Evolutionary conservation across 1,139 yeast species (phyloP), one percentile per base, ranked within the genome.

Genomic region (Pneumocystis jirovecii): DNA sequence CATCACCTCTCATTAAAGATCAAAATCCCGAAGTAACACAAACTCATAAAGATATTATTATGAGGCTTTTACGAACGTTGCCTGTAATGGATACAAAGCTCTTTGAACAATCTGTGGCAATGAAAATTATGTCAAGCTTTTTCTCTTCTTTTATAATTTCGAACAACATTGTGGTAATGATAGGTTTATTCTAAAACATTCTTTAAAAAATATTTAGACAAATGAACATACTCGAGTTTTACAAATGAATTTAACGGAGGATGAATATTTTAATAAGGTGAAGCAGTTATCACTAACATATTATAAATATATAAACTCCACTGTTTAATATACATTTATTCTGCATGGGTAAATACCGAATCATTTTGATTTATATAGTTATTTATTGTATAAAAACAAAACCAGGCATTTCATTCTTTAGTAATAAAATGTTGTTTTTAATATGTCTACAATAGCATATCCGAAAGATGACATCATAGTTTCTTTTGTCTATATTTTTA

Each of bases 101-200:
- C 15, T 64, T 64, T 19, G 66, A 64, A 50, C 66, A 64, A 34
- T 29, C 60, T 37, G 65, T 64, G 12, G 66, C 66, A 7, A 62
- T 45, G 35, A 50, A 50, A 25, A 50, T 50, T 6, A 50, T 50
- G 57, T 50, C 57, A 10, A 25, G 57, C 17, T 50, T 50, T 50
- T 50, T 29, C 6, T 25, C 57, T 12, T 50, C 57, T 25, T 50
- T 50, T 25, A 50, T 50, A 50, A 21, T 50, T 25, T 50, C 57
- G 10, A 50, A 25, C 6, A 50, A 50, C n/a, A 50, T 50, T 50
- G 21, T 50, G 57, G 57, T 50, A 50, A 10, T 44, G 2, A n/a
- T 29, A 25, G 3, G 4, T 7, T 3, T 25, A 15, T 25, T 25
- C 3, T 8, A 19, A 45, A 45, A 21, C 2, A 2, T 29, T 25